Evolutionary conservation across 1,284 basidiomycete genomes (phyloP), one percentile per base, ranked within the genome.

Genomic region (Pisolithus thermaeus): DNA sequence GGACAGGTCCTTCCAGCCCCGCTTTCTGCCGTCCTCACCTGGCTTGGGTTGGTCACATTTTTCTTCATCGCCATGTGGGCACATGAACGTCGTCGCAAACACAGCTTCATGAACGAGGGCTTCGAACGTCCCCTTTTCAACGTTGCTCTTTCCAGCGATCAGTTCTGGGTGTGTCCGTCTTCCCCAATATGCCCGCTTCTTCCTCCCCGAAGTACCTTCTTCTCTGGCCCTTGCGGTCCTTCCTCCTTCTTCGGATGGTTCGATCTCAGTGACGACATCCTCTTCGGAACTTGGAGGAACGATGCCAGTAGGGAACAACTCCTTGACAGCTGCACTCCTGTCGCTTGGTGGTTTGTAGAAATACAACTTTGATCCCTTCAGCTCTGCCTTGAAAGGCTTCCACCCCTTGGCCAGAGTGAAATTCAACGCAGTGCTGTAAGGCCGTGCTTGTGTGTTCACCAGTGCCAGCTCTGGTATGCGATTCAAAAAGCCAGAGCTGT

Each of bases 301-400:
- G 8, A 87, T 65, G 3, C 73, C 79, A 0, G 76, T 76, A 7
- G 86, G 84, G 61, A 92, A 91, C 25, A 91, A 68, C 16, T 85
- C 84, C 61, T 83, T 85, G 46, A 90, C 74, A 2, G 75, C 82
- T 2, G 74, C 69, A 28, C 67, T 70, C 43, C 83, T 73, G 58
- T 92, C 90, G 36, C 76, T 72, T 0, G 90, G 87, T 0, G 87
- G 81, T 61, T 92, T 92, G 64, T 87, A 90, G 58, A 92, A 87
- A 64, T 87, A 84, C 48, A 92, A 60, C 64, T 92, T 92, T 12
- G 84, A 81, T 3, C 89, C 90, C 60, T 88, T 86, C 18, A 92
- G 69, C 55, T 90, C 83, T 37, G 85, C 75, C 68, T 91, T 91
- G 71, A 80, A 90, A 6, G 87, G 79, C 64, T 92, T 92, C 88